Evolutionary conservation across 176 grass and related monocot species (phyloP).

Genomic region (Triticum turgidum): DNA sequence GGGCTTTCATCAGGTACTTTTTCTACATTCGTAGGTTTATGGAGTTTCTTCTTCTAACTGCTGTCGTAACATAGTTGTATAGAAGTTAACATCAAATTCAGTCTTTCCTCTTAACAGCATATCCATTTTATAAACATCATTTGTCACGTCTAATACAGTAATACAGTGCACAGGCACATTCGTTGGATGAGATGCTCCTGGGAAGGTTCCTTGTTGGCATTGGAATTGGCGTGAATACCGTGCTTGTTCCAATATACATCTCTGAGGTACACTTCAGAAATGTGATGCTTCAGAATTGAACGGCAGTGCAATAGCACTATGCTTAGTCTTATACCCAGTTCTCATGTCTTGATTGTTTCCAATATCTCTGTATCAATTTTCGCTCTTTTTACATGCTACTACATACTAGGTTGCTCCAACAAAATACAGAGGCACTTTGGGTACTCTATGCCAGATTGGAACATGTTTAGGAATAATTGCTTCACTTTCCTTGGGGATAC

Average conservation of each 20-base stretch:
- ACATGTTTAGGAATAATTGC: slow-evolving; percentile 98
- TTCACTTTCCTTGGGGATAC: slow-evolving; percentile 82
- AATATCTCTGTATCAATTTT: background rate
- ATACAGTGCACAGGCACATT: slow-evolving; percentile 80
- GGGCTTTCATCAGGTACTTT: slow-evolving; percentile 79
- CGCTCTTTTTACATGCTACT: slow-evolving; percentile 30
- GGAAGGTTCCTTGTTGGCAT: slow-evolving; percentile 98
- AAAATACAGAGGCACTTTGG: slow-evolving; percentile 89
- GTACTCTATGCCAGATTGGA: slow-evolving; percentile 88
- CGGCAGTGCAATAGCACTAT: background rate
- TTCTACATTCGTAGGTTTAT: slow-evolving; percentile 20
- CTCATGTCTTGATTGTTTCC: background rate
- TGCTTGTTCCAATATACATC: slow-evolving; percentile 91
- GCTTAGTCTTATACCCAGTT: slow-evolving; percentile 11
- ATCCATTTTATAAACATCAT: slow-evolving; percentile 22
- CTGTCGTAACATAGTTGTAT: slow-evolving; percentile 11
- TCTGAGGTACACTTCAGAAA: slow-evolving; percentile 65
- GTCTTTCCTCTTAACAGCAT: background rate
- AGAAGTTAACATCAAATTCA: slow-evolving; percentile 6
- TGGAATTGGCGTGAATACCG: slow-evolving; percentile 88
- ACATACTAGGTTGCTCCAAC: slow-evolving; percentile 77
- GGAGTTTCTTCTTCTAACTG: slow-evolving; percentile 5
- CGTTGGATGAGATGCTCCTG: slow-evolving; percentile 86
- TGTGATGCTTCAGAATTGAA: slow-evolving; percentile 14
- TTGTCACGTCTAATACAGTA: slow-evolving; percentile 17